Evolutionary conservation across 768 basidiomycete genomes (phyloP), one percentile per base, ranked within the genome.

Genomic region (Suillus hirtellus): DNA sequence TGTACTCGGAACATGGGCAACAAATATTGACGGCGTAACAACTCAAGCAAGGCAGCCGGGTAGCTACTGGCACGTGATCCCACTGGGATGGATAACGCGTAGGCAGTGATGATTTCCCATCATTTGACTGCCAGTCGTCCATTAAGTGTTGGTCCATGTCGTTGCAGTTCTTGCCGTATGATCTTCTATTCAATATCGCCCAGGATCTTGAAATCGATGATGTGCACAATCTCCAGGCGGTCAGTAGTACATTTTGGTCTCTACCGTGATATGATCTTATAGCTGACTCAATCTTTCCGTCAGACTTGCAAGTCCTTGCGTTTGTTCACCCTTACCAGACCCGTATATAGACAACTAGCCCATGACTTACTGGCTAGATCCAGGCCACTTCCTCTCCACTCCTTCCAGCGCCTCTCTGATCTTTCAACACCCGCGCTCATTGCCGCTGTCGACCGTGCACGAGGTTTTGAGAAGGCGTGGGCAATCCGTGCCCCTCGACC

Each of bases 361-460:
- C 79, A 81, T 59, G 80, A 82, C 65, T 78, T 90, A 17, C 83
- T 91, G 3, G 80, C 82, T 7, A 81, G 88, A 63, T 90, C 89
- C 69, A 83, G 89, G 5, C 84, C 89, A 0, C 74, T 91, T 12
- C 89, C 89, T 2, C 77, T 91, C 43, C 83, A 84, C 42, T 89
- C 89, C 27, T 90, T 91, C 67, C 86, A 88, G 65, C 84, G 86
- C 27, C 78, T 90, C 49, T 79, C 84, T 6, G 89, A 91, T 70
- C 84, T 91, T 1, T 80, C 83, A 3, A 88, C 86, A 2, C 78
- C 79, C 43, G 81, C 84, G 60, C 86, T 91, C 37, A 83, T 89
- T 65, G 80, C 78, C 6, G 82, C 86, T 0, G 88, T 91, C 24
- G 83, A 86, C 68, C 85, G 85, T 60, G 89, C 89, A 0, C 79